Evolutionary conservation across 768 basidiomycete genomes (phyloP), one percentile per base, ranked within the genome.

Genomic region (Chalciporus piperatus): DNA sequence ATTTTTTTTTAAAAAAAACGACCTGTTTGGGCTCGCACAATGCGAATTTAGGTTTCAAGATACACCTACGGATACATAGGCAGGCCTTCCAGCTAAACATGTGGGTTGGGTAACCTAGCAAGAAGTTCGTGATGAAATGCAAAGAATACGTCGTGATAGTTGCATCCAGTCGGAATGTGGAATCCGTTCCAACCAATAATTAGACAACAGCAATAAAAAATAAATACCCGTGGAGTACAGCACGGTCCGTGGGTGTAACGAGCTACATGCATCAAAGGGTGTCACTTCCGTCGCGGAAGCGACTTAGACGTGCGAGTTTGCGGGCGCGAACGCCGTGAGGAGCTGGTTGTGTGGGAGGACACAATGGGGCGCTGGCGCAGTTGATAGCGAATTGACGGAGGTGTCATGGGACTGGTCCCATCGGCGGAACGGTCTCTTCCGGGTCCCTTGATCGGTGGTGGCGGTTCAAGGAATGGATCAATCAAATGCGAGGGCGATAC

Each of bases 191-290:
- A 46, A 46, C 47, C 52, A 22, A 49, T 42, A 52, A 45, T 48
- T 50, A 61, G 38, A 68, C 66, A 68, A 70, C 67, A 68, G 65
- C 65, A 70, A 70, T 70, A 70, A 59, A 37, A 43, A 69, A 69
- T 67, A 69, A 66, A 66, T 66, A 66, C 19, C 54, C 46, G 41
- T n/a, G 5, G 37, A 50, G 46, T 40, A 32, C 39, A 41, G 38
- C 44, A 47, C 47, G 41, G 35, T 16, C 16, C 35, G 16, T 6
- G 35, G 16, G 35, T 16, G 6, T 52, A 33, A 25, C 43, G 22
- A 38, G 33, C 10, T 32, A 12, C 32, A 14, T 32, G 32, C 4
- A 19, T 39, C 42, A 39, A 8, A 28, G 20, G 22, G 35, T 33
- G 32, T 48, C 53, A 23, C 33, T 25, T 51, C 3, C 54, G 60